Percentiles rank a stretch among this genome's conserved stretches.
Conservation (phyloP, 805 yeast species). For the Hanseniaspora thailandica region DNA sequence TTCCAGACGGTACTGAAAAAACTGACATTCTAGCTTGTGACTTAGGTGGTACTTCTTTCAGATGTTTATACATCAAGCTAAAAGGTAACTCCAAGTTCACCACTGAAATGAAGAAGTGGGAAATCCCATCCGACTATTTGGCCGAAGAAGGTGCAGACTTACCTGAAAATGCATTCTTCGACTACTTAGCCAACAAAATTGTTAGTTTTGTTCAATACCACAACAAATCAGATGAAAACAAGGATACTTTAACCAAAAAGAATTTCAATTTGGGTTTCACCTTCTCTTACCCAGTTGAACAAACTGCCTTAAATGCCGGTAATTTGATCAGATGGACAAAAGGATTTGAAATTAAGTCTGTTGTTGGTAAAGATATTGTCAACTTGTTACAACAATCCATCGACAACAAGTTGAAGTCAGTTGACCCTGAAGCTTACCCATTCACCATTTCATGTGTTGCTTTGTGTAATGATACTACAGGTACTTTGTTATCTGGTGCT, state of each 20-base stretch:
- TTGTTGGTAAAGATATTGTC: conserved; percentile 76
- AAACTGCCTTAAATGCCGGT: conserved; percentile 69
- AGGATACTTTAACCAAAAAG: conserved; percentile 22
- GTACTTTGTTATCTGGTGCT: conserved; percentile 80
- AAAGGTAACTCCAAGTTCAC: conserved; percentile 69
- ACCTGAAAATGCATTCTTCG: conserved; percentile 46
- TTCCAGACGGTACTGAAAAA: conserved; percentile 75
- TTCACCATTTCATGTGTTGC: conserved; percentile 57
- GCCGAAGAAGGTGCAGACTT: conserved; percentile 40
- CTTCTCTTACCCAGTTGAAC: conserved; percentile 85
- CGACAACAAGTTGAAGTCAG: conserved; percentile 31
- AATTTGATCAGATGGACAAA: conserved; percentile 89
- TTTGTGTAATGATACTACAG: conserved; percentile 90
- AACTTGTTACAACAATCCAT: conserved; percentile 57
- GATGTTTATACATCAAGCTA: conserved; percentile 79
- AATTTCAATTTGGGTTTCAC: conserved; percentile 77
- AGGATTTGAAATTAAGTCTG: conserved; percentile 79
- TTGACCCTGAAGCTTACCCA: conserved; percentile 34
- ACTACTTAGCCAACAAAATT: conserved; percentile 62
- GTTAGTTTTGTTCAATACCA: conserved; percentile 52
- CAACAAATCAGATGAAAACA: conserved; percentile 36
- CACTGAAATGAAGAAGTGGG: conserved; percentile 62
- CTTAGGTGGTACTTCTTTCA: conserved; percentile 89
- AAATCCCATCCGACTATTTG: conserved; percentile 70
- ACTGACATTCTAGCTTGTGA: conserved; percentile 86